Conservation (phyloP, 2,329 filamentous ascomycete genomes). For the Bipolaris sorokiniana region DNA sequence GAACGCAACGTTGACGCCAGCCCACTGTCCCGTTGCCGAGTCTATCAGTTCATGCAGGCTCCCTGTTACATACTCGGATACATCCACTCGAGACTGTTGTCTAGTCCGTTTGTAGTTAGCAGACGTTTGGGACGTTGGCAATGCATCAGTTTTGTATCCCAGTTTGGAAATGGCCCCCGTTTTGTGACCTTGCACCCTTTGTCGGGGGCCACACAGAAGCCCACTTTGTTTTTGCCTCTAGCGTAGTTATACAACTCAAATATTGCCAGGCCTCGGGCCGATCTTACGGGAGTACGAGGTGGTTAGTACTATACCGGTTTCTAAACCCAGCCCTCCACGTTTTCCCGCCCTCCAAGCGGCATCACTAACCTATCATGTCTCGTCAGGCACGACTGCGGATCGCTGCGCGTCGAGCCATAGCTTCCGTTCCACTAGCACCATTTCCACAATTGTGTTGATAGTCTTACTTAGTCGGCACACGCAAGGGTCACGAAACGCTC, state of each 20-base stretch:
- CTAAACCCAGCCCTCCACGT: conserved; percentile 14
- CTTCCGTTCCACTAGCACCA: conserved; percentile 18
- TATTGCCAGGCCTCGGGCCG: conserved; percentile 5
- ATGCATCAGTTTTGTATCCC: conserved; percentile 12
- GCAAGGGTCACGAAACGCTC: conserved; percentile 21
- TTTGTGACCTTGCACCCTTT: conserved; percentile 10
- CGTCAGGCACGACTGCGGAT: conserved; percentile 2
- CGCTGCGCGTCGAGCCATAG: conserved; percentile 13
- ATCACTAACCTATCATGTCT: conserved; percentile 4
- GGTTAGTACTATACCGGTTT: conserved; percentile 13
- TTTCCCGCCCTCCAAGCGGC: background rate
- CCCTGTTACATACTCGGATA: conserved; percentile 3
- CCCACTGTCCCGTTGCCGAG: conserved; percentile 11
- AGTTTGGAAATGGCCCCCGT: conserved; percentile 3
- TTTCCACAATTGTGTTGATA: conserved; percentile 10
- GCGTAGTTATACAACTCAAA: conserved; percentile 5
- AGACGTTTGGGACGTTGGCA: conserved; percentile 6
- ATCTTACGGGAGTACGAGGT: conserved; percentile 9
- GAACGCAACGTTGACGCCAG: conserved; percentile 12
- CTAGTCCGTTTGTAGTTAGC: conserved; percentile 6
- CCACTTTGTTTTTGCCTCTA: conserved; percentile 2
- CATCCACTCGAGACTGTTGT: conserved; percentile 2
- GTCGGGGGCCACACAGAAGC: conserved; percentile 5
- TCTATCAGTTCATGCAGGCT: conserved; percentile 20
- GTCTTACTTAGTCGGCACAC: conserved; percentile 20